These are phyloP conservation scores for Colletotrichum truncatum DNA, from an alignment of 2,329 filamentous ascomycete genomes.

Conservation along the genomic window DNA sequence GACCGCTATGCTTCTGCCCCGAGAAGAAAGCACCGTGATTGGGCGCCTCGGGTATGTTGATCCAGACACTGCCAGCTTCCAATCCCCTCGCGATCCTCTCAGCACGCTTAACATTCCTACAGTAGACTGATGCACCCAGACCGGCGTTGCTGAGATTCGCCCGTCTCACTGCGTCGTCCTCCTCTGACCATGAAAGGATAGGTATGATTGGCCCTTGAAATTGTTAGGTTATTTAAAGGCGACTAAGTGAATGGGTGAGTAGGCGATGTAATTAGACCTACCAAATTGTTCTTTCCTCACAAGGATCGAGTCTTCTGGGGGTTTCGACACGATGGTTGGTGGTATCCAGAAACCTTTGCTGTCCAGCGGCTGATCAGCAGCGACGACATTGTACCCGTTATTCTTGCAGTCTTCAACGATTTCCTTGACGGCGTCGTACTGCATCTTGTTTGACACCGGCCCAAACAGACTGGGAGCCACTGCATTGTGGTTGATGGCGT, in stretches of 20 bases:
- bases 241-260: too few species aligned
- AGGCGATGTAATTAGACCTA: constrained; percentile 38
- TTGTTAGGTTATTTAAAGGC: not conserved
- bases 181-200: constrained; percentile 67
- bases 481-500: not conserved
- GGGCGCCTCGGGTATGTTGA: constrained; percentile 55
- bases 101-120: constrained; percentile 58
- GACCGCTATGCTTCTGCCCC: constrained; percentile 44
- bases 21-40: constrained; percentile 41
- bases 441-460: constrained; percentile 71
- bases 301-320: constrained; percentile 63
- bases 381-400: constrained; percentile 46
- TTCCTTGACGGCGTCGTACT: constrained; percentile 65
- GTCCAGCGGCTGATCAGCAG: constrained; percentile 28
- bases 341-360: constrained; percentile 62
- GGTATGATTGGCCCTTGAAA: constrained; percentile 67
- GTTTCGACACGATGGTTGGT: constrained; percentile 68
- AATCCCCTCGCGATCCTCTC: constrained; percentile 61
- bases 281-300: constrained; percentile 60
- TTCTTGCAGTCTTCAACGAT: constrained; percentile 47
- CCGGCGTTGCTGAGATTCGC: constrained; percentile 63
- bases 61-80: constrained; percentile 68
- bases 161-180: constrained; percentile 66
- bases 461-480: constrained; percentile 48
- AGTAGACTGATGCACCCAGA: constrained; percentile 68